phyloP scores from a whole-genome alignment of 345 rosid genomes.

The Pistacia vera region DNA sequence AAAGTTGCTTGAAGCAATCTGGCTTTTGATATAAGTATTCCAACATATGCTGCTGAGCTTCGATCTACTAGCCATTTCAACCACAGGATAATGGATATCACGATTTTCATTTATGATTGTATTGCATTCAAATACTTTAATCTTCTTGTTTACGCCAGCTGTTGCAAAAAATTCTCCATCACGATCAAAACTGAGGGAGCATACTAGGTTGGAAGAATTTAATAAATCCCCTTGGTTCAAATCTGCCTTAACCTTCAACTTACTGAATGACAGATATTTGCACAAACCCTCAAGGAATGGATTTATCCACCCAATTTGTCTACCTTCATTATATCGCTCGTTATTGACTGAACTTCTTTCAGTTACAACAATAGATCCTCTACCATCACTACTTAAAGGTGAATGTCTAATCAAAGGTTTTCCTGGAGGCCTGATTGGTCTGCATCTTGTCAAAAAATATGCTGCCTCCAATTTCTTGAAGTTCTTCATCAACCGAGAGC shows the following conservation, averaged over 20 bases:
- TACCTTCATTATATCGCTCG: conserved; percentile 42
- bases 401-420: conserved; percentile 53
- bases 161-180: conserved; percentile 91
- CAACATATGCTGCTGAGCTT: conserved; percentile 89
- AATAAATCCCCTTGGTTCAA: conserved; percentile 91
- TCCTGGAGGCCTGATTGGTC: conserved; percentile 56
- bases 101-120: conserved; percentile 59
- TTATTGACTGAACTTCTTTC: conserved; percentile 83
- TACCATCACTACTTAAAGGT: conserved; percentile 70
- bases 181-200: conserved; percentile 87
- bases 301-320: conserved; percentile 79
- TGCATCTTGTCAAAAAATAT: conserved; percentile 77
- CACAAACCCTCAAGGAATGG: conserved; percentile 96
- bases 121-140: conserved; percentile 88
- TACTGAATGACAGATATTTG: conserved; percentile 82
- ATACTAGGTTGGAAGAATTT: conserved; percentile 85
- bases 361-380: conserved; percentile 64
- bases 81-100: conserved; percentile 92
- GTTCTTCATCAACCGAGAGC: conserved; percentile 81
- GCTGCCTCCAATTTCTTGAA: conserved; percentile 89
- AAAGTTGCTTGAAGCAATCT: conserved; percentile 95
- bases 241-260: conserved; percentile 84
- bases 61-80: conserved; percentile 82
- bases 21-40: conserved; percentile 92
- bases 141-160: conserved; percentile 96